Evolutionary conservation across 2,329 filamentous ascomycete genomes (phyloP).

Genomic region (Paracorniculantispora psalliotae): DNA sequence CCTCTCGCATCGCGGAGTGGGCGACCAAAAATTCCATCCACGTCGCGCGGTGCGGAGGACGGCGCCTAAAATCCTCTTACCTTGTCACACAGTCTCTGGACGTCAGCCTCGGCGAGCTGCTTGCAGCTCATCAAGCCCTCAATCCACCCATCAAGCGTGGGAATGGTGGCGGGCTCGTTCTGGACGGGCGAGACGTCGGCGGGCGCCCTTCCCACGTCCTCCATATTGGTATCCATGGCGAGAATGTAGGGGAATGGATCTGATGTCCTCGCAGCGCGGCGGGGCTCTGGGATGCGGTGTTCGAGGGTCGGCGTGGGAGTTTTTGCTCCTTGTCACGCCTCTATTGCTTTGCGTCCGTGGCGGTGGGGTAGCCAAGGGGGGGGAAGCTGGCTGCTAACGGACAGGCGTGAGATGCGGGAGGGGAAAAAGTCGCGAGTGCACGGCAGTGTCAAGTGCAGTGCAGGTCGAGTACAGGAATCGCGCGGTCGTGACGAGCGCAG

Average conservation of each 20-base stretch:
- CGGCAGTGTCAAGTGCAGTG: background rate
- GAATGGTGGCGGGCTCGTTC: conserved; percentile 79
- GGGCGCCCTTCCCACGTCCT: conserved; percentile 86
- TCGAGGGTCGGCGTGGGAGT: conserved; percentile 10
- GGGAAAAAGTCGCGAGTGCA: background rate
- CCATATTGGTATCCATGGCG: conserved; percentile 97
- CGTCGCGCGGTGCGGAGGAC: background rate
- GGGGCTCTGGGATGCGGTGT: conserved; percentile 2
- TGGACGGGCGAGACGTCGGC: conserved; percentile 69
- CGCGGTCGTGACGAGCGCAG: background rate
- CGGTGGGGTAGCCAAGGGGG: conserved; percentile 13
- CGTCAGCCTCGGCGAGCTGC: conserved; percentile 89
- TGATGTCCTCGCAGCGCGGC: conserved; percentile 4
- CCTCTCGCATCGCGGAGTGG: background rate
- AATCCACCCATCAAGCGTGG: conserved; percentile 96
- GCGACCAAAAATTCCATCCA: background rate
- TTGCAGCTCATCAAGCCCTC: conserved; percentile 98
- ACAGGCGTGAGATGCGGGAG: background rate
- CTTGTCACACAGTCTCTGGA: conserved; percentile 96
- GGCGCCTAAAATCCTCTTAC: conserved; percentile 42
- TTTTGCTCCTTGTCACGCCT: conserved; percentile 6
- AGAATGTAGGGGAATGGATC: conserved; percentile 15
- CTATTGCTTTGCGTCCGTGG: conserved; percentile 9
- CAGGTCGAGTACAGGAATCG: background rate
- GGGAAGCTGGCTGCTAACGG: conserved; percentile 6